A percentile compares a stretch with the other conserved stretches of the same genome.
These are phyloP conservation scores for Claviceps sp. DNA, from an alignment of 2,329 filamentous ascomycete species.

Conservation along the genomic window DNA sequence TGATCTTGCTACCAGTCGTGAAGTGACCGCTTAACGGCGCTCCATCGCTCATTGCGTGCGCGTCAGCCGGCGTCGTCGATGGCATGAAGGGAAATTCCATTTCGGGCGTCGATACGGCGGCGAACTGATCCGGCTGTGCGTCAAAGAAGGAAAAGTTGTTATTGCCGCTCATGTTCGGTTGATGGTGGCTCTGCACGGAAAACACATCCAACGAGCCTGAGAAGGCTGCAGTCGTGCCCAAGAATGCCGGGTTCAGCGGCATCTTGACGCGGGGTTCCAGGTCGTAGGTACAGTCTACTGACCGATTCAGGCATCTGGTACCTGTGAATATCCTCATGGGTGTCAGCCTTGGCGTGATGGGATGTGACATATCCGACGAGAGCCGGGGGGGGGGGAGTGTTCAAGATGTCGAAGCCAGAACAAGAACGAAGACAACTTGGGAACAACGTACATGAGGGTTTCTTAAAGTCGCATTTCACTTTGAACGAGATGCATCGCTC, in stretches of 20 bases:
- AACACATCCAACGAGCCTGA: conserved; percentile 5
- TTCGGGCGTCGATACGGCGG: neutral
- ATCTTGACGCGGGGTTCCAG: conserved; percentile 7
- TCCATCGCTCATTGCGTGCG: neutral
- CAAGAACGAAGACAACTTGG: neutral
- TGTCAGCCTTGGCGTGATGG: neutral
- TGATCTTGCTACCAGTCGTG: too few relatives aligned
- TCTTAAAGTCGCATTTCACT: conserved; percentile 7
- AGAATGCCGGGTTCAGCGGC: conserved; percentile 7
- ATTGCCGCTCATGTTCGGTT: neutral
- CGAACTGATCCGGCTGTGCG: neutral
- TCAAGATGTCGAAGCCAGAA: too few relatives aligned
- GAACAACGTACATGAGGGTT: conserved; percentile 4
- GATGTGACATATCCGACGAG: neutral
- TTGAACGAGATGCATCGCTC: conserved; percentile 8
- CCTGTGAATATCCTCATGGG: neutral
- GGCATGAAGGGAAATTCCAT: conserved; percentile 3
- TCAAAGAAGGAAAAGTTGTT: neutral
- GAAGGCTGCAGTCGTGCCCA: conserved; percentile 4
- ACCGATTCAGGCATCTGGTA: conserved; percentile 5
- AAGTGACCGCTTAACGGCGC: neutral
- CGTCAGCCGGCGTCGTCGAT: neutral
- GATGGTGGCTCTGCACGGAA: conserved; percentile 1
- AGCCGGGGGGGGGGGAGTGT: neutral
- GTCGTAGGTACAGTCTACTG: conserved; percentile 6